Evolutionary conservation across 129 eudicot species (phyloP).

Genomic region (Flaveria linearis): DNA sequence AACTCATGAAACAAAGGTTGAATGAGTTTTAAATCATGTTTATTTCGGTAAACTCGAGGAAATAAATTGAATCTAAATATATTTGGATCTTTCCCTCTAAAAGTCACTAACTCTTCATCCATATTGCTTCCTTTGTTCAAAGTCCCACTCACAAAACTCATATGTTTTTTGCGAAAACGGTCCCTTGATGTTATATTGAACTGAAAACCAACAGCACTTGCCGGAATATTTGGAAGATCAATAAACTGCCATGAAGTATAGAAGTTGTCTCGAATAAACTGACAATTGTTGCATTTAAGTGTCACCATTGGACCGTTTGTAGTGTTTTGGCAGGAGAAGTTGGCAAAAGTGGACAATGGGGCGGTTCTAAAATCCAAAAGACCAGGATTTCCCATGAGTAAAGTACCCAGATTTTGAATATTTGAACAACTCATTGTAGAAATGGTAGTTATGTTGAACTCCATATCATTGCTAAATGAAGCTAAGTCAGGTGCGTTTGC

Average conservation of each 20-base stretch:
- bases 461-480: conserved; percentile 67
- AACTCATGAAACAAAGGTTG: conserved; percentile 92
- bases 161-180: conserved; percentile 46
- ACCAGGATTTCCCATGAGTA: conserved; percentile 61
- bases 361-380: conserved; percentile 52
- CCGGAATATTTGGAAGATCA: conserved; percentile 80
- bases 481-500: conserved; percentile 73
- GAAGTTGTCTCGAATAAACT: conserved; percentile 49
- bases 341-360: conserved; percentile 61
- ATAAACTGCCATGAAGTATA: conserved; percentile 85
- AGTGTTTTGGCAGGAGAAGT: conserved; percentile 76
- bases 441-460: conserved; percentile 80
- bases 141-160: conserved; percentile 79
- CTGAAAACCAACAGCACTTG: conserved; percentile 80
- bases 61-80: conserved; percentile 75
- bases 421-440: conserved; percentile 86
- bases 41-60: conserved; percentile 68
- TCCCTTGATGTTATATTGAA: conserved; percentile 78
- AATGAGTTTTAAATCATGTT: conserved; percentile 69
- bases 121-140: conserved; percentile 57
- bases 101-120: conserved; percentile 57
- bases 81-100: conserved; percentile 70
- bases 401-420: conserved; percentile 64
- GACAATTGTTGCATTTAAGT: conserved; percentile 67
- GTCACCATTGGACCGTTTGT: conserved; percentile 67